A percentile compares a stretch with the other conserved stretches of the same genome.
phyloP scores from a whole-genome alignment of 1,284 basidiomycete genomes.

The Papiliotrema fonsecae region DNA sequence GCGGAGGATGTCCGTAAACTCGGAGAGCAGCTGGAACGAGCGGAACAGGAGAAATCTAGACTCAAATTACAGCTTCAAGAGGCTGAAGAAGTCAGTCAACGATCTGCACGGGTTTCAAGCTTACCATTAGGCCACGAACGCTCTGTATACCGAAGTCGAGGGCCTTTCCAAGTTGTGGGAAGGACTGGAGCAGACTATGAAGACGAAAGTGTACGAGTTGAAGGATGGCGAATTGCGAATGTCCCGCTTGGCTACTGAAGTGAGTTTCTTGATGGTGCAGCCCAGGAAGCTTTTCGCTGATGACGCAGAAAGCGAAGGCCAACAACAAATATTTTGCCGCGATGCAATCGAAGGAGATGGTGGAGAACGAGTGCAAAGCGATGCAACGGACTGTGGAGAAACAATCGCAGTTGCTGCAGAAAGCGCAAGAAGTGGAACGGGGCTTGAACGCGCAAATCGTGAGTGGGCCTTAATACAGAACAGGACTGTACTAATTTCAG shows the following conservation, averaged over 20 bases:
- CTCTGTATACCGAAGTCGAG: slow-evolving; percentile 80
- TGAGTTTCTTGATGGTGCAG: slow-evolving; percentile 41
- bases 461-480: slow-evolving; percentile 23
- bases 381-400: slow-evolving; percentile 65
- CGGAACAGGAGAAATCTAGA: slow-evolving; percentile 60
- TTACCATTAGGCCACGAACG: slow-evolving; percentile 59
- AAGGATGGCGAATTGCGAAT: slow-evolving; percentile 71
- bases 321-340: slow-evolving; percentile 92
- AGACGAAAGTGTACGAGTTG: slow-evolving; percentile 79
- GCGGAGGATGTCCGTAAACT: slow-evolving; percentile 55
- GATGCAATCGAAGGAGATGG: slow-evolving; percentile 82
- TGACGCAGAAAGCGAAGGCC: slow-evolving; percentile 71
- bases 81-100: slow-evolving; percentile 47
- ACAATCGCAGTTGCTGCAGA: slow-evolving; percentile 71
- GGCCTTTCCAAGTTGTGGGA: slow-evolving; percentile 84
- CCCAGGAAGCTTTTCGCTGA: background rate
- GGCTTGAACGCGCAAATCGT: slow-evolving; percentile 59
- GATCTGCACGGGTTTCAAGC: background rate
- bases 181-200: slow-evolving; percentile 72
- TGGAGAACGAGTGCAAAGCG: slow-evolving; percentile 70
- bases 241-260: slow-evolving; percentile 60
- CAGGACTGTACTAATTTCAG: slow-evolving; percentile 49
- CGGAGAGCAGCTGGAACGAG: slow-evolving; percentile 56
- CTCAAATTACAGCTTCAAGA: slow-evolving; percentile 53
- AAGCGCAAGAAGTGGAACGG: slow-evolving; percentile 63